Base-by-base conservation (phyloP, 1,139 yeast species). In the Groenewaldozyma auringiensis region DNA sequence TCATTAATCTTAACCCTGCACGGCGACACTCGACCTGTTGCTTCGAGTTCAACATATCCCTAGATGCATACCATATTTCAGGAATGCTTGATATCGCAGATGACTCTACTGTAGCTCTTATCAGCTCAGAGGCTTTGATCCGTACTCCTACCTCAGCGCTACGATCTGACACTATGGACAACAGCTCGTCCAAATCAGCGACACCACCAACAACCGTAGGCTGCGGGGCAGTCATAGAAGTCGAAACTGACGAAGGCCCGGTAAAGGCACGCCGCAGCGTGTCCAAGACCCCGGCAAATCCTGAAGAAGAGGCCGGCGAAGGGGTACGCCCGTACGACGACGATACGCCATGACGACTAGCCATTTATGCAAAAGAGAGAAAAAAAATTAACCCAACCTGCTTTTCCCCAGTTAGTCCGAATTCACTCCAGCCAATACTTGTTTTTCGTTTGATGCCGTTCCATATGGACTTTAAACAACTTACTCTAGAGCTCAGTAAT, bases 31-130 rank as follows among this genome's bases (percentile, higher is more conserved):
- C 72, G 2, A 68, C 56, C 2, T 69, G 64, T 11, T 69, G 62
- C 13, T 65, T 64, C 0, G 68, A 60, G 6, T 70, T 69, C 43
- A 83, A 71, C 63, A 83, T 66, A 47, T 75, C 79, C 52, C 78
- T 67, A 0, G 82, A 81, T 47, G 79, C 65, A 57, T 81, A 79
- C 96, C 96, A 86, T 2, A 85, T 72, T 54, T 83, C 89, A 0
- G 84, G 81, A 3, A 83, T 70, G 2, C 83, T 75, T 0, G 82
- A 71, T 2, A 80, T 72, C 6, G 81, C 69, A 45, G 72, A 73
- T 40, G 71, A 74, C 37, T 72, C 71, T 2, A 85, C 62, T 1
- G 78, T 70, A 3, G 72, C 73, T 3, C 75, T 66, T 39, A 84
- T 63, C 36, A 71, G 66, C 3, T 68, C 69, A 0, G 84, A 80